These are phyloP conservation scores for Penicillium palitans DNA, from an alignment of 2,329 filamentous ascomycete genomes.

Conservation along the genomic window DNA sequence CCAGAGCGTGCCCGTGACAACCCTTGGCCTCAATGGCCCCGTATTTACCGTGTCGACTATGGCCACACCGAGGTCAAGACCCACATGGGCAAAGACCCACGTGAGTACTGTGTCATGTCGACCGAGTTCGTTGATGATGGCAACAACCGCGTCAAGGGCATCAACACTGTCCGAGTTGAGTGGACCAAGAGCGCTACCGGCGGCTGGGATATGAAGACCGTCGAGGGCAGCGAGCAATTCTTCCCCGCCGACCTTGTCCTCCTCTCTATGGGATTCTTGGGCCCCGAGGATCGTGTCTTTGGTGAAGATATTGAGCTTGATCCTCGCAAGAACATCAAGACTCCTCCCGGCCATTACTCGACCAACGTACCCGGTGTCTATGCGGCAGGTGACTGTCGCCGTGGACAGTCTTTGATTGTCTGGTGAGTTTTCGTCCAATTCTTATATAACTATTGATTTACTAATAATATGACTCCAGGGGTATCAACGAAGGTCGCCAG, in stretches of 20 bases:
- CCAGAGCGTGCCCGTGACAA: constrained; percentile 89
- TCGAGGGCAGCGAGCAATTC: constrained; percentile 89
- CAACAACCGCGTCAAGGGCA: constrained; percentile 83
- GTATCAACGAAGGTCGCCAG: constrained; percentile 95
- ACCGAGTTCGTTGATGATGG: constrained; percentile 94
- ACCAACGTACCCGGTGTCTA: constrained; percentile 89
- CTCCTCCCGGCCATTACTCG: constrained; percentile 78
- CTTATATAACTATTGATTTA: neutral
- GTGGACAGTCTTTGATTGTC: constrained; percentile 92
- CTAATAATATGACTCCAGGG: constrained; percentile 53
- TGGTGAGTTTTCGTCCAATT: constrained; percentile 62
- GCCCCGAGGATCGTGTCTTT: constrained; percentile 84
- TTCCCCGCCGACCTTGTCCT: constrained; percentile 95
- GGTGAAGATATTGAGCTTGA: constrained; percentile 90
- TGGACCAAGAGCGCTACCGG: constrained; percentile 89
- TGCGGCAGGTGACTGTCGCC: constrained; percentile 90
- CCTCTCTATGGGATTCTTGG: constrained; percentile 95
- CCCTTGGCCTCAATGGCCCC: constrained; percentile 97
- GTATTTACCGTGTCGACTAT: constrained; percentile 98
- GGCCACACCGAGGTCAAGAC: constrained; percentile 94
- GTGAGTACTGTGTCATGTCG: constrained; percentile 98
- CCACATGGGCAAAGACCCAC: constrained; percentile 92
- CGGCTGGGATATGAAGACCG: constrained; percentile 98
- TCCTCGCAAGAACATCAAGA: constrained; percentile 94
- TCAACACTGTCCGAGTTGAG: constrained; percentile 92